Evolutionary conservation across 352 stramenopile genomes (phyloP).

Genomic region (Phytophthora podocarpi): DNA sequence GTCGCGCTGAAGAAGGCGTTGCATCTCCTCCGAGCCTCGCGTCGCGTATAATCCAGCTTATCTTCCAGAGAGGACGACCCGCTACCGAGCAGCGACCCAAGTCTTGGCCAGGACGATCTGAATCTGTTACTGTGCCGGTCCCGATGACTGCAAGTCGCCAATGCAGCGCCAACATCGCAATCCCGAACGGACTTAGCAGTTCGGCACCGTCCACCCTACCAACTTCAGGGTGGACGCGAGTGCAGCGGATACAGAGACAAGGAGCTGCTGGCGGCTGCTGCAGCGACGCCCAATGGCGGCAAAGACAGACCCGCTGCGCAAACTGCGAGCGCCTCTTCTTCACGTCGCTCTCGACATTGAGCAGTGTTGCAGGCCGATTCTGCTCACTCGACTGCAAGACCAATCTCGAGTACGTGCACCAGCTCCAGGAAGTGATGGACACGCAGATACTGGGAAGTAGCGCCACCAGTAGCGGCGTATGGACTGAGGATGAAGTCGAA

Average conservation of each 20-base stretch:
- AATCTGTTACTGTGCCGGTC: neutral
- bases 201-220: neutral
- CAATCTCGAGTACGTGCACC: constrained; percentile 33
- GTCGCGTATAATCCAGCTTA: constrained; percentile 11
- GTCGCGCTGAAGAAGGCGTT: neutral
- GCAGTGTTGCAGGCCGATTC: constrained; percentile 12
- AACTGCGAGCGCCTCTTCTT: constrained; percentile 35
- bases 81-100: constrained; percentile 6
- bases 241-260: neutral
- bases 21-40: constrained; percentile 5
- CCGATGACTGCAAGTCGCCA: neutral
- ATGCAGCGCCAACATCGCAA: constrained; percentile 18
- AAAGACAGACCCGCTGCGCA: constrained; percentile 12
- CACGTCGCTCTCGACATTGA: constrained; percentile 17
- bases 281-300: constrained; percentile 9
- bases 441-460: constrained; percentile 12
- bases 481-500: neutral
- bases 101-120: constrained; percentile 16
- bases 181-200: neutral
- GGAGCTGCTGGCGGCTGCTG: neutral
- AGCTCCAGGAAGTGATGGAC: constrained; percentile 28
- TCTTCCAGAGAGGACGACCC: neutral
- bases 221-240: neutral
- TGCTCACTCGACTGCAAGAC: constrained; percentile 58
- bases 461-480: neutral